phyloP scores from a whole-genome alignment of 257 asterid species.

The Linderniella brevidens region DNA sequence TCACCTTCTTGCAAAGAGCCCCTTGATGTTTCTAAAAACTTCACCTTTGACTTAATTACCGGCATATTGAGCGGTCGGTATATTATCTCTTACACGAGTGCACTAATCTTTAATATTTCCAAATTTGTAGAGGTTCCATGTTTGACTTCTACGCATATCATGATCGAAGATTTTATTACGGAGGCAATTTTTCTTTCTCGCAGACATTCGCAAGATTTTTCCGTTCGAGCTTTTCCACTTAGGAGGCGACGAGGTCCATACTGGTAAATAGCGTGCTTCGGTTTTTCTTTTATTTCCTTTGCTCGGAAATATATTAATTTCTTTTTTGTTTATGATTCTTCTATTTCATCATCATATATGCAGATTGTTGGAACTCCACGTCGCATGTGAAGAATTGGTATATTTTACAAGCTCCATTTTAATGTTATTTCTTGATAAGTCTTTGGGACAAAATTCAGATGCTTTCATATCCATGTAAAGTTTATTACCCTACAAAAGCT shows the following conservation, averaged over 20 bases:
- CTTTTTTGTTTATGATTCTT: no score
- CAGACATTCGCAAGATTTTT: slow-evolving; percentile 92
- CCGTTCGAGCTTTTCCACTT: slow-evolving; percentile 73
- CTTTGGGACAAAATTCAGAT: background rate
- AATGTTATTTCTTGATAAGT: slow-evolving; percentile 1
- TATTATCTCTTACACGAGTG: background rate
- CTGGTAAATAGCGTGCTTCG: slow-evolving; percentile 33
- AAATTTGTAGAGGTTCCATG: no score
- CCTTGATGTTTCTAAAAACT: slow-evolving; percentile 79
- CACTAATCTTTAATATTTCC: no score
- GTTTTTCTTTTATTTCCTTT: no score
- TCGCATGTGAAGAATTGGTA: slow-evolving; percentile 68
- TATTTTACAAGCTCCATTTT: background rate
- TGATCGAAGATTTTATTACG: background rate
- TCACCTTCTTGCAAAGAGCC: slow-evolving; percentile 58
- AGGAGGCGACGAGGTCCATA: slow-evolving; percentile 90
- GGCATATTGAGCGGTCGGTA: slow-evolving; percentile 67
- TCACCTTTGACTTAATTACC: slow-evolving; percentile 67
- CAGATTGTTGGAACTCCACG: slow-evolving; percentile 77
- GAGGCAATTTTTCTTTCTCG: slow-evolving; percentile 5
- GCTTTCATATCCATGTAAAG: no score
- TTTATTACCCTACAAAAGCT: no score
- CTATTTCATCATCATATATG: slow-evolving; percentile 5
- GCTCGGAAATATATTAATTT: no score
- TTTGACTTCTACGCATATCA: no score